phyloP scores from a whole-genome alignment of 257 asterid species.

The Nicotiana undulata region DNA sequence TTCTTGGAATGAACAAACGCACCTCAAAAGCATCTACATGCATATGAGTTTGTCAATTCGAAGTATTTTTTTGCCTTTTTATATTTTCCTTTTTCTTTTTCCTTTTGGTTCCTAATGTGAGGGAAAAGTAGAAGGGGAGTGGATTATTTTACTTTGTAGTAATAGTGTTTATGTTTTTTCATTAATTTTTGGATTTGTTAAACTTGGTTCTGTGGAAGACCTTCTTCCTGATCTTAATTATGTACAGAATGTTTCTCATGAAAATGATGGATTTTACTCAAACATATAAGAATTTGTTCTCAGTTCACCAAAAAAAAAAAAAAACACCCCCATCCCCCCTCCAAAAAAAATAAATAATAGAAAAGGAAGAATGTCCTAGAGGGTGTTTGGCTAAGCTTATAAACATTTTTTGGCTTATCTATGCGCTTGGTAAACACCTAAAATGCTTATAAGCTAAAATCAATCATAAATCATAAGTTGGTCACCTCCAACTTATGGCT shows the following conservation, averaged over 20 bases:
- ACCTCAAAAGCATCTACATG: slow-evolving; percentile 82
- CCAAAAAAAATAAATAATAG: rapidly evolving
- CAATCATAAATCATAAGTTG: no score
- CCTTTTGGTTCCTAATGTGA: background rate
- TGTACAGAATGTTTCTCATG: background rate
- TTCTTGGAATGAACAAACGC: slow-evolving; percentile 71
- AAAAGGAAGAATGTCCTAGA: no score
- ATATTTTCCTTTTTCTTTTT: no score
- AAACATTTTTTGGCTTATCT: no score
- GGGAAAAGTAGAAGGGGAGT: background rate
- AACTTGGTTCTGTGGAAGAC: background rate
- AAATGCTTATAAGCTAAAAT: no score
- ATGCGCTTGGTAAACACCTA: no score
- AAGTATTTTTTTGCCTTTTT: background rate
- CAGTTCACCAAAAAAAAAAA: no score
- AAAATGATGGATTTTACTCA: background rate
- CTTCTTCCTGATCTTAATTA: background rate
- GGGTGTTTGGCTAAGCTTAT: no score
- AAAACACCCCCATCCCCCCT: no score
- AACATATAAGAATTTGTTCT: background rate
- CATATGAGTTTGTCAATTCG: slow-evolving; percentile 22
- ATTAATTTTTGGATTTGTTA: background rate
- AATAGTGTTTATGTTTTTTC: background rate
- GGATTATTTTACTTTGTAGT: background rate
- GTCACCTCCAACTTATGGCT: no score